Evolutionary conservation across 345 rosid species (phyloP), one percentile per base, ranked within the genome.

Genomic region (Gossypium anomalum): DNA sequence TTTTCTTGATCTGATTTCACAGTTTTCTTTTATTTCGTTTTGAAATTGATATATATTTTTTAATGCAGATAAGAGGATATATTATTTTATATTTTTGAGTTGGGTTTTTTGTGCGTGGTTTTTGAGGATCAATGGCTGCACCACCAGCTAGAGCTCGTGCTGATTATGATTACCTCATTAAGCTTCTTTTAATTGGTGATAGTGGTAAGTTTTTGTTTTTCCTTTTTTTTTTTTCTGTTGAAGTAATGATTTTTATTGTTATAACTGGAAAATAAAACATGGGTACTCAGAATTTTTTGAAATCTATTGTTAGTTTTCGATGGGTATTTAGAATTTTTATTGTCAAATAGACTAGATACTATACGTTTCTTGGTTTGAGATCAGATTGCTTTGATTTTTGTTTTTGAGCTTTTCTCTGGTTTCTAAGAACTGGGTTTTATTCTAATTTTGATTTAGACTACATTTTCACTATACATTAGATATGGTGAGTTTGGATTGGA

Each of bases 151-250:
- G 94, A 64, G 90, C 94, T 45, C 85, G 94, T 41, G 88, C 94
- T 53, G 94, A 90, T 77, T 88, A 90, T 70, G 94, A 90, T 84
- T 88, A 83, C 75, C 94, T 90, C 73, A 90, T 90, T n/a, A 90
- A 90, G 84, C 94, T 90, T 74, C 89, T 90, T 76, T 58, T 90
- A 82, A 90, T 90, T 62, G 94, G 94, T 70, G 94, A 88, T 70
- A 88, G 92, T 70, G 94, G 94, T 88, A 49, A 49, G 75, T 78
- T 61, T 43, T 41, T 60, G 0, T 58, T 53, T 12, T 19, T 2
- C 19, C 9, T 15, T 17, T 48, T 20, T 55, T 56, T 20, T 55
- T 23, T 56, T 20, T 55, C 17, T 41, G 17, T 34, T 3, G 25
- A 41, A 61, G 38, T 27, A 55, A 61, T 16, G 2, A 57, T 14